Evolutionary conservation across 306 rosid genomes (phyloP), one percentile per base, ranked within the genome.

Genomic region (Begonia loranthoides): DNA sequence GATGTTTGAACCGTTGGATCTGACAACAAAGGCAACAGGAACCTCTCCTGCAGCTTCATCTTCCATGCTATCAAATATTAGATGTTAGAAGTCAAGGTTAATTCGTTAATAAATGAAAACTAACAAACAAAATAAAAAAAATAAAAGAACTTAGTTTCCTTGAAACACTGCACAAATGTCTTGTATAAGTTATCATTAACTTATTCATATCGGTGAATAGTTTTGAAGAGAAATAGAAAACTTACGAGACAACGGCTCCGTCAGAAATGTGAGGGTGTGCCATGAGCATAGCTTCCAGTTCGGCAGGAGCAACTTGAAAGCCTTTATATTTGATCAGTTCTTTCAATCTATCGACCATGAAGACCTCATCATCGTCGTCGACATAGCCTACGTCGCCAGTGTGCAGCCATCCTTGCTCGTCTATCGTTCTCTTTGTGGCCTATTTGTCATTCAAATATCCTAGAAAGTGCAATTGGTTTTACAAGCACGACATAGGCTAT

Each of bases 251-350:
- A 9, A 88, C 88, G 0, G 95, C 95, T 3, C 82, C 82, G 59
- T 77, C 76, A 9, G 86, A 74, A 13, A 88, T 65, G 10, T 56
- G 49, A 9, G 88, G 82, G 49, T 88, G 87, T 19, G 94, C 59
- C 15, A 76, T 76, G 19, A 84, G 78, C 45, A 87, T 71, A 44
- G 94, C 85, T 58, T 87, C 96, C 4, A 87, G 88, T 65, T 88
- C 93, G 14, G 94, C 94, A 0, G 93, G 96, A 45, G 93, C 94
- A 0, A 87, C 96, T 49, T 87, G 96, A 55, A 78, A 84, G 9
- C 93, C 94, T 61, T 87, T 87, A 81, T 84, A 87, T 60, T 87
- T 87, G 60, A 87, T 87, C 11, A 87, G 56, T 62, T 87, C 96
- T 66, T 87, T 87, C 22, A 87, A 49, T 41, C 93, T 72, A 50